Percentiles rank a stretch among this genome's conserved stretches.
Evolutionary conservation across 257 asterid species (phyloP).

Genomic region (Solanum stenotomum): DNA sequence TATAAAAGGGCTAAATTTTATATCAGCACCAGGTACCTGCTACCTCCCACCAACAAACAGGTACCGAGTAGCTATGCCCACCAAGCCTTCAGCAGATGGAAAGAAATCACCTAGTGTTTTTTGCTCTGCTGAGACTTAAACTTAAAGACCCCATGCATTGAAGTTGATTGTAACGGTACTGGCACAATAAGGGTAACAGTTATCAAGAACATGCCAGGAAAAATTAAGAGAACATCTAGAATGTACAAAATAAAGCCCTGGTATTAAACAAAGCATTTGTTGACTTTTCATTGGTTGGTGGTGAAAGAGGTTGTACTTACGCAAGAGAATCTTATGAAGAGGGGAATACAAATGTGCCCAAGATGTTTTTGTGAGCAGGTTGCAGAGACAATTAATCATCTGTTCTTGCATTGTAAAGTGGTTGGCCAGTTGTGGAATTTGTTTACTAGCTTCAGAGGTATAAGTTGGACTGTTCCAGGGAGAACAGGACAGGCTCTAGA

Average conservation of each 20-base stretch:
- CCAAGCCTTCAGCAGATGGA: not conserved
- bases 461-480: no score
- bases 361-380: no score
- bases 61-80: not conserved
- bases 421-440: no score
- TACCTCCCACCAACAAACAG: not conserved
- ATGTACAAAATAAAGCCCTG: not conserved
- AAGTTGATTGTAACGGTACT: not conserved
- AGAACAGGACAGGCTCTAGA: no score
- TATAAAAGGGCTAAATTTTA: not conserved
- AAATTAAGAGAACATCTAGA: not conserved
- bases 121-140: not conserved
- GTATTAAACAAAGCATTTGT: not conserved
- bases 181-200: not conserved
- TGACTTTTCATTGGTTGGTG: not conserved
- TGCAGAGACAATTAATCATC: no score
- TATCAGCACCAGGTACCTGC: not conserved
- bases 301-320: no score
- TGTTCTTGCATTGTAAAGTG: no score
- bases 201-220: not conserved
- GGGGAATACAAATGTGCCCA: no score
- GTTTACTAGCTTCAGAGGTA: no score
- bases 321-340: no score
- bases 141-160: not conserved
- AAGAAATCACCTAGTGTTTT: not conserved